Evolutionary conservation across 768 basidiomycete species (phyloP).

Genomic region (Amanita phalloides): DNA sequence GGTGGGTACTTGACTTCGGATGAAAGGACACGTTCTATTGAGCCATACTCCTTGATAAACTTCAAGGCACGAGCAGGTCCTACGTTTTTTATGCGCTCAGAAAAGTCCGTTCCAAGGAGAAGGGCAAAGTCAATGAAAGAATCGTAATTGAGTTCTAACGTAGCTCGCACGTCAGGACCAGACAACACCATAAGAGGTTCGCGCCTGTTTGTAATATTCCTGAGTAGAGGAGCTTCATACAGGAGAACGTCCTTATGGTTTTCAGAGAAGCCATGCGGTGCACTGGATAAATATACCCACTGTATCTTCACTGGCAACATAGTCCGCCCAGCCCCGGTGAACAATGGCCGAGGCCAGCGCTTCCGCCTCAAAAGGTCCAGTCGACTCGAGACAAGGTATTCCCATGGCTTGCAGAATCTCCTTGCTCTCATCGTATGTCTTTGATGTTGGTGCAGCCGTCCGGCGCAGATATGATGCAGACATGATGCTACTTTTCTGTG

Average conservation of each 20-base stretch:
- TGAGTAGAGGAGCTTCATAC: conserved; percentile 74
- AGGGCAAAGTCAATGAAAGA: conserved; percentile 78
- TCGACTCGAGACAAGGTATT: conserved; percentile 62
- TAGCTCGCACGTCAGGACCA: conserved; percentile 48
- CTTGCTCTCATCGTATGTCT: conserved; percentile 63
- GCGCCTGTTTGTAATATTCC: conserved; percentile 55
- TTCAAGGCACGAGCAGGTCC: conserved; percentile 73
- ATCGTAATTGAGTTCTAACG: conserved; percentile 43
- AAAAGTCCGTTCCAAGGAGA: conserved; percentile 86
- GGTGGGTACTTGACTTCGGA: conserved; percentile 40
- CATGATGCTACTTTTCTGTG: conserved; percentile 43
- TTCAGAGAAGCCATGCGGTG: not conserved
- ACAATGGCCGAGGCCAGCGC: conserved; percentile 76
- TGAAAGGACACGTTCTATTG: conserved; percentile 62
- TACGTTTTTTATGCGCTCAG: conserved; percentile 71
- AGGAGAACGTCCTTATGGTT: conserved; percentile 59
- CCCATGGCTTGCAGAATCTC: conserved; percentile 71
- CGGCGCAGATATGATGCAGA: conserved; percentile 58
- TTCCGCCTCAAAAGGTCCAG: conserved; percentile 73
- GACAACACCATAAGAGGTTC: conserved; percentile 55
- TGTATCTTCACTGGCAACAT: conserved; percentile 86
- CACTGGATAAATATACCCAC: conserved; percentile 24
- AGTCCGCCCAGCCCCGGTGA: conserved; percentile 67
- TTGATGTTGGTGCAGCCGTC: conserved; percentile 44
- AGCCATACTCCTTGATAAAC: conserved; percentile 58